Percentiles rank a stretch among this genome's conserved stretches.
These are phyloP conservation scores for Amanita phalloides DNA, from an alignment of 768 basidiomycete species.

Conservation along the genomic window DNA sequence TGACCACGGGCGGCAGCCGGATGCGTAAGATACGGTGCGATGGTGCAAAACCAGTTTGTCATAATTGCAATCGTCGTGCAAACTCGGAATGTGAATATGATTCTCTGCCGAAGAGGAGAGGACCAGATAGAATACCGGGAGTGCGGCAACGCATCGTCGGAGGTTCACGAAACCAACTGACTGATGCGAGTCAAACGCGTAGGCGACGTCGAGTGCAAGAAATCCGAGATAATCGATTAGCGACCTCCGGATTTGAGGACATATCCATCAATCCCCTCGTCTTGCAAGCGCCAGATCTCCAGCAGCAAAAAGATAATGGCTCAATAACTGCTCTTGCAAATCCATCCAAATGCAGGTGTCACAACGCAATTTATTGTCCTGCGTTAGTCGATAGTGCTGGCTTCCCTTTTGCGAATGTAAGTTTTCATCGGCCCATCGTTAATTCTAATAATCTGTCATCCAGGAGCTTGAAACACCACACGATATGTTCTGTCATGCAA, in stretches of 20 bases:
- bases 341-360: not conserved
- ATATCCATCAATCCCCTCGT: not conserved
- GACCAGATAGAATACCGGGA: slow-evolving; percentile 73
- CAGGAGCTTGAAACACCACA: not conserved
- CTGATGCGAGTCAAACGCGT: slow-evolving; percentile 8
- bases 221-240: not conserved
- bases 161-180: slow-evolving; percentile 25
- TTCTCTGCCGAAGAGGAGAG: slow-evolving; percentile 61
- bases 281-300: not conserved
- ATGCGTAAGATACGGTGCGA: slow-evolving; percentile 76
- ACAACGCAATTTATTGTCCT: not conserved
- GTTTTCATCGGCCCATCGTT: not conserved
- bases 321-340: no score
- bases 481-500: slow-evolving; percentile 6
- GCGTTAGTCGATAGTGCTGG: not conserved
- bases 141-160: slow-evolving; percentile 55
- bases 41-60: slow-evolving; percentile 66
- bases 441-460: not conserved
- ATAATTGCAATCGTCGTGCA: slow-evolving; percentile 54
- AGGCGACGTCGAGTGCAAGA: slow-evolving; percentile 1
- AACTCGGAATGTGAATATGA: slow-evolving; percentile 57
- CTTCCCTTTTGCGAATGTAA: not conserved
- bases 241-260: not conserved
- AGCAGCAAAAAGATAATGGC: not conserved
- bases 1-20: slow-evolving; percentile 34